Conservation (phyloP, 169 alveolate genomes). For the Babesia gibsoni region DNA sequence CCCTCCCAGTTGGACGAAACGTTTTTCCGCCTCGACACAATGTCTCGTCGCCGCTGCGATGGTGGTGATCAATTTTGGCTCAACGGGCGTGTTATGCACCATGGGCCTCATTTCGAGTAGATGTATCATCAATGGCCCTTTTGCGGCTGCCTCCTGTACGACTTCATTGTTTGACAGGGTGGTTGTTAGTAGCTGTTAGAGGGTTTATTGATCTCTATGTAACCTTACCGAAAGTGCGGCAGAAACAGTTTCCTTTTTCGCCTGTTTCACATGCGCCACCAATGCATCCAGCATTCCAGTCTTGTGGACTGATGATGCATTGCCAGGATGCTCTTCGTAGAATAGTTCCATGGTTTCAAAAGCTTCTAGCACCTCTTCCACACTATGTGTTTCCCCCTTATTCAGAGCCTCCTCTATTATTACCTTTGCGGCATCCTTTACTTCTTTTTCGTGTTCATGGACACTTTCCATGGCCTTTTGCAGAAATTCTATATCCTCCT, state of each 20-base stretch:
- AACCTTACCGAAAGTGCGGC: conserved; percentile 56
- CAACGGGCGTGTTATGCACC: conserved; percentile 33
- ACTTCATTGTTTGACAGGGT: conserved; percentile 59
- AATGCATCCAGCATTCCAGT: conserved; percentile 52
- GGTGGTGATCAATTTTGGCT: conserved; percentile 56
- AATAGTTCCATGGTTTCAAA: conserved; percentile 52
- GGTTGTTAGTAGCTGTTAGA: conserved; percentile 42
- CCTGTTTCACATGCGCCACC: conserved; percentile 17
- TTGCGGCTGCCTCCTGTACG: conserved; percentile 50
- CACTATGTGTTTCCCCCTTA: background rate
- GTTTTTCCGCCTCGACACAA: conserved; percentile 41
- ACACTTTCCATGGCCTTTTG: conserved; percentile 56
- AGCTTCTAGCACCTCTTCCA: conserved; percentile 23
- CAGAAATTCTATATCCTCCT: conserved; percentile 61
- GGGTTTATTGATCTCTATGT: background rate
- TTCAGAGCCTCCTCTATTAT: conserved; percentile 11
- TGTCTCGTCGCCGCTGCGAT: conserved; percentile 52
- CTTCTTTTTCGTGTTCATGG: conserved; percentile 56
- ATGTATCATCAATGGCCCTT: conserved; percentile 32
- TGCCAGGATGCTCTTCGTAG: conserved; percentile 66
- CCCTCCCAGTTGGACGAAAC: conserved; percentile 47
- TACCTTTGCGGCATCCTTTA: conserved; percentile 32
- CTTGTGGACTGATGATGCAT: conserved; percentile 44
- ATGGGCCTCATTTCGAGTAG: conserved; percentile 23
- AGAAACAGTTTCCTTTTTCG: conserved; percentile 16